Conservation (phyloP, 1,284 basidiomycete genomes). For the Peniophora sp. region DNA sequence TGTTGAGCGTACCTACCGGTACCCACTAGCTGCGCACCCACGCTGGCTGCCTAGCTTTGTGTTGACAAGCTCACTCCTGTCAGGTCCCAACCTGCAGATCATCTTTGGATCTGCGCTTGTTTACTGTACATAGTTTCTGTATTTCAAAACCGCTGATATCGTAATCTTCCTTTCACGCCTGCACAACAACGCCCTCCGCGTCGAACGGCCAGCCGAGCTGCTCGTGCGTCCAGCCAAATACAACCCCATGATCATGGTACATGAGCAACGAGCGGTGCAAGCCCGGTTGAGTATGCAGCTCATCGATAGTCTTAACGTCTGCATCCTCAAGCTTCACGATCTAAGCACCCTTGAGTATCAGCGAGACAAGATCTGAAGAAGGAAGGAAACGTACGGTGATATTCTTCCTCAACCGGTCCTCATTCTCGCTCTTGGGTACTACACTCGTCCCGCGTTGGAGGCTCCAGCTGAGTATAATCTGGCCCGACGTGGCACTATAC, state of each 20-base stretch:
- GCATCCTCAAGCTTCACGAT: slow-evolving; percentile 18
- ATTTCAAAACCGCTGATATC: too few species aligned
- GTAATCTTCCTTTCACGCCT: too few species aligned
- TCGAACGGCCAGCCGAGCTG: not conserved
- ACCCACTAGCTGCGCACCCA: too few species aligned
- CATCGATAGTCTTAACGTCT: slow-evolving; percentile 14
- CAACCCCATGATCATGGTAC: not conserved
- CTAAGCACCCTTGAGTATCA: slow-evolving; percentile 13
- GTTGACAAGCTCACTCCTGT: too few species aligned
- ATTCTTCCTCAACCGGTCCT: slow-evolving; percentile 32
- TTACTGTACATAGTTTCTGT: too few species aligned
- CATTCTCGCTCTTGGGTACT: slow-evolving; percentile 31
- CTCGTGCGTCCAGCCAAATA: slow-evolving; percentile 1
- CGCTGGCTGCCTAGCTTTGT: too few species aligned
- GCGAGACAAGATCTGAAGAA: not conserved
- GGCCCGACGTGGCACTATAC: slow-evolving; percentile 30
- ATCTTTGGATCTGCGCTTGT: too few species aligned
- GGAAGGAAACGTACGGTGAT: slow-evolving; percentile 18
- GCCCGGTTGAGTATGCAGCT: slow-evolving; percentile 3
- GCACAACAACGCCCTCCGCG: not conserved
- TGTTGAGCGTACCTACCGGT: too few species aligned
- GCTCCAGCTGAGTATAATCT: slow-evolving; percentile 35
- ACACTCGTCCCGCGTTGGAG: slow-evolving; percentile 27
- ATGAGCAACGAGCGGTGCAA: slow-evolving; percentile 3
- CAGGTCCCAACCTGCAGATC: too few species aligned